These are phyloP conservation scores for Nicotiana otophora DNA, from an alignment of 257 asterid genomes.

Conservation along the genomic window DNA sequence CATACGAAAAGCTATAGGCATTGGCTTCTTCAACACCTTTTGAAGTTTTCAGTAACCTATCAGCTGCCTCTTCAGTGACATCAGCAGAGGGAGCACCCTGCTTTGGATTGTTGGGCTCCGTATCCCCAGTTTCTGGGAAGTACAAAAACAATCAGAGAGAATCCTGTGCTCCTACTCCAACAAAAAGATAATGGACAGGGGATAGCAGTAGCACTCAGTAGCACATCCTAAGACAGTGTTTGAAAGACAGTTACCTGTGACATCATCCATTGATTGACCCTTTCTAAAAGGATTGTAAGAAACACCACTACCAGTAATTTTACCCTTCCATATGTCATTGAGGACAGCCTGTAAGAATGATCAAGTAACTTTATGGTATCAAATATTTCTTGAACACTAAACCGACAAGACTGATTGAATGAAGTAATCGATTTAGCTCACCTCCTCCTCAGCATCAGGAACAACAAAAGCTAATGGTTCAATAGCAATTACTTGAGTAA, in stretches of 20 bases:
- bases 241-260: conserved; percentile 42
- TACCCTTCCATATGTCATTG: conserved; percentile 73
- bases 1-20: conserved; percentile 28
- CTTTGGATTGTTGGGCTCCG: conserved; percentile 36
- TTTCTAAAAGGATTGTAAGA: conserved; percentile 42
- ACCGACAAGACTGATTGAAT: neutral
- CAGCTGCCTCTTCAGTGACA: conserved; percentile 29
- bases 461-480: conserved; percentile 86
- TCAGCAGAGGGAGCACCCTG: conserved; percentile 29
- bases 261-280: conserved; percentile 51
- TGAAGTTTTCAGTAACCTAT: conserved; percentile 28
- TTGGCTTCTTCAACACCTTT: conserved; percentile 25
- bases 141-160: conserved; percentile 4
- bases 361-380: neutral
- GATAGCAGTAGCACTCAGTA: neutral
- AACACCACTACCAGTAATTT: conserved; percentile 64
- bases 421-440: conserved; percentile 22
- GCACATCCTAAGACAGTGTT: neutral
- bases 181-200: neutral
- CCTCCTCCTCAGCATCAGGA: conserved; percentile 88
- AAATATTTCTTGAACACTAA: neutral
- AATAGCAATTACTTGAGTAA: conserved; percentile 43
- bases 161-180: neutral
- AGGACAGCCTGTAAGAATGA: conserved; percentile 47
- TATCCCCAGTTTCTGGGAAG: conserved; percentile 35